phyloP scores from a whole-genome alignment of 2,329 filamentous ascomycete species.

The Sclerotinia sclerotiorum region DNA sequence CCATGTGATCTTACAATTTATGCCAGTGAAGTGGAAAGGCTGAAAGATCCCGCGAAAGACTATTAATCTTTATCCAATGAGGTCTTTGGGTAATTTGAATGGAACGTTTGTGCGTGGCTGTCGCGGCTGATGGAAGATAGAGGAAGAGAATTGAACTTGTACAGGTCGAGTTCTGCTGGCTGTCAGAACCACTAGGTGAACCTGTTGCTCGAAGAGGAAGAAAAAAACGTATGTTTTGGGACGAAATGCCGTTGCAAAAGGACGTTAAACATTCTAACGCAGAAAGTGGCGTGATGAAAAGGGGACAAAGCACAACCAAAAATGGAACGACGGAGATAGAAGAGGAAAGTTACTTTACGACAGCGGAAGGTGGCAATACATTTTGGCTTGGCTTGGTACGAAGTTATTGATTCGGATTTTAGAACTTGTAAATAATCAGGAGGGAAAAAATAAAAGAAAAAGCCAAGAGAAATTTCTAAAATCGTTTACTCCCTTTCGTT shows the following conservation, averaged over 20 bases:
- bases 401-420: neutral
- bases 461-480: neutral
- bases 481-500: neutral
- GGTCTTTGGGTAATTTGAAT: neutral
- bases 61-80: neutral
- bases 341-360: neutral
- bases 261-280: neutral
- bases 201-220: neutral
- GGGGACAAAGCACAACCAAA: neutral
- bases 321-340: neutral
- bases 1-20: neutral
- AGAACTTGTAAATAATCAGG: neutral
- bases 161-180: neutral
- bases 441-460: neutral
- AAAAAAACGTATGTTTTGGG: neutral
- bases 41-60: neutral
- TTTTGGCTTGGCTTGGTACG: neutral
- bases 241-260: neutral
- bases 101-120: neutral
- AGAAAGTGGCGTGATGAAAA: neutral
- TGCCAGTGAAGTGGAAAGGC: neutral
- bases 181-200: neutral
- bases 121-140: neutral
- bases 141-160: neutral
- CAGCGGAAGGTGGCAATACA: neutral